Percentiles rank a stretch among this genome's conserved stretches.
Evolutionary conservation across 495 filamentous ascomycete genomes (phyloP).

Genomic region (Clavariopsis aquatica): DNA sequence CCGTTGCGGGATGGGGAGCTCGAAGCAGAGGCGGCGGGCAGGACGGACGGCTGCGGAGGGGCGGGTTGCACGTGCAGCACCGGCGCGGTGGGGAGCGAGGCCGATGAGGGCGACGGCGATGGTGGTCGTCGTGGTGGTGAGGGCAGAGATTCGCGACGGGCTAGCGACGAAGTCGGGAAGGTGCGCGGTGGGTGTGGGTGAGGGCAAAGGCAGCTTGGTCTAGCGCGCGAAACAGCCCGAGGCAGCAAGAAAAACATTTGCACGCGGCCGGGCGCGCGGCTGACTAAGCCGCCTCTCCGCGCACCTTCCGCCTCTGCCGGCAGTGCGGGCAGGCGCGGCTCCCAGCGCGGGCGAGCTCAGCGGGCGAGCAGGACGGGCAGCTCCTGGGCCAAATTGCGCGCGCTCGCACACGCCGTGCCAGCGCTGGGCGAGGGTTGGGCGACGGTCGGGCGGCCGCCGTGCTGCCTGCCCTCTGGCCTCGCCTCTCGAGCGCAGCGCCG

Average conservation of each 20-base stretch:
- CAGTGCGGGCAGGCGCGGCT: background rate
- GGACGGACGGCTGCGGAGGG: background rate
- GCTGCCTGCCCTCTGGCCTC: too few species aligned
- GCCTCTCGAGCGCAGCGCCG: background rate
- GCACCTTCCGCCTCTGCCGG: too few species aligned
- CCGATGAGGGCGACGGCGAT: background rate
- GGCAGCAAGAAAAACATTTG: too few species aligned
- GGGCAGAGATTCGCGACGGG: constrained; percentile 31
- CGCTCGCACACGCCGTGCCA: too few species aligned
- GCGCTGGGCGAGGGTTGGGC: too few species aligned
- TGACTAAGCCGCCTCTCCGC: background rate
- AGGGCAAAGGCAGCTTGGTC: background rate
- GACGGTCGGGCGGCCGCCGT: too few species aligned
- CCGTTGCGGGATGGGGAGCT: background rate
- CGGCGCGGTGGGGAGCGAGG: background rate
- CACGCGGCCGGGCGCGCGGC: background rate
- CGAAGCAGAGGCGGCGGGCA: background rate
- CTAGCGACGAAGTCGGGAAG: constrained; percentile 36
- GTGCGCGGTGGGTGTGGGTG: constrained; percentile 13
- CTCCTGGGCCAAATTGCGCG: too few species aligned
- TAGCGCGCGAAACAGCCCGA: constrained; percentile 2
- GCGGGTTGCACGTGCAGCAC: background rate
- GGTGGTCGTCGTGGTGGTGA: constrained; percentile 9
- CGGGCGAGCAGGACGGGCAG: background rate
- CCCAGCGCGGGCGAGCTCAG: background rate